Evolutionary conservation across 1,284 basidiomycete genomes (phyloP).

Genomic region (Malassezia psittaci): DNA sequence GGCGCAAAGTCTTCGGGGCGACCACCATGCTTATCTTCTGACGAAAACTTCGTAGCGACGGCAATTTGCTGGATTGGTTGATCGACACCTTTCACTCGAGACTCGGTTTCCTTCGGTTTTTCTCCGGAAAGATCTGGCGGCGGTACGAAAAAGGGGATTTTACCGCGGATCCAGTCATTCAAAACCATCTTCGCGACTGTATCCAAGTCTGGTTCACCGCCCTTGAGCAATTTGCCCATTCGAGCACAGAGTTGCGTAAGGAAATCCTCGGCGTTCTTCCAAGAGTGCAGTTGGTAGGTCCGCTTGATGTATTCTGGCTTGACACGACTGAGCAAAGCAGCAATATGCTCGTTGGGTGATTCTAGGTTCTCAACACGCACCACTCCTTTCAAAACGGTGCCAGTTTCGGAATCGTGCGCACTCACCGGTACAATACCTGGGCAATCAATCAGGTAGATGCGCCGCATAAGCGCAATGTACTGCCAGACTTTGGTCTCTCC

Average conservation of each 20-base stretch:
- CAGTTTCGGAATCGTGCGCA: constrained; percentile 75
- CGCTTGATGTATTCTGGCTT: constrained; percentile 83
- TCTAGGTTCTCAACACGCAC: constrained; percentile 90
- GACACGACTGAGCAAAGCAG: constrained; percentile 73
- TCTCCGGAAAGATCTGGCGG: constrained; percentile 56
- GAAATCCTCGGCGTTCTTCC: constrained; percentile 60
- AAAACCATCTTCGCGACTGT: constrained; percentile 88
- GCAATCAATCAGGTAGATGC: constrained; percentile 98
- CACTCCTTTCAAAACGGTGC: constrained; percentile 91
- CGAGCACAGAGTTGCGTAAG: constrained; percentile 75
- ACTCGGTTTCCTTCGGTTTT: constrained; percentile 23
- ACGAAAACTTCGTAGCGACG: constrained; percentile 54
- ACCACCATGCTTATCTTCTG: constrained; percentile 43
- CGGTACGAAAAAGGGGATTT: constrained; percentile 76
- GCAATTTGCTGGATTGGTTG: constrained; percentile 56
- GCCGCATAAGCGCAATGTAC: constrained; percentile 89
- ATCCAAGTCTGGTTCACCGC: constrained; percentile 87
- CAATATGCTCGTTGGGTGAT: constrained; percentile 86
- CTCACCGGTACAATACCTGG: constrained; percentile 95
- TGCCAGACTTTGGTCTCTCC: constrained; percentile 99
- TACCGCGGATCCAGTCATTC: constrained; percentile 94
- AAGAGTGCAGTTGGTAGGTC: constrained; percentile 60
- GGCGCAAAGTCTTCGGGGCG: constrained; percentile 35
- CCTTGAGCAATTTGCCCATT: constrained; percentile 82
- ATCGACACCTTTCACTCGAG: constrained; percentile 54